phyloP scores from a whole-genome alignment of 345 rosid genomes.

The Salix koriyanagi region DNA sequence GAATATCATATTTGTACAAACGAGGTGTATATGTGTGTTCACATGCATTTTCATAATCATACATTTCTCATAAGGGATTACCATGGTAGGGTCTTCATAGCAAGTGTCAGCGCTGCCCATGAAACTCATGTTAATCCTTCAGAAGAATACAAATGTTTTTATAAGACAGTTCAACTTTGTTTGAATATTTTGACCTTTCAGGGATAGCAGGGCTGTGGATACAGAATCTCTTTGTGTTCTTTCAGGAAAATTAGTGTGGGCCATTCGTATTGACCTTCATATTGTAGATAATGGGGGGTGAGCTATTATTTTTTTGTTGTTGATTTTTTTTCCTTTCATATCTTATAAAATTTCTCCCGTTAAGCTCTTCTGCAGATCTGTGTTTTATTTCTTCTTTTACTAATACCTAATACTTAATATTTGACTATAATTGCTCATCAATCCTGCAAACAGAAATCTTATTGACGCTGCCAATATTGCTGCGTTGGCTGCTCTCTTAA shows the following conservation, averaged over 20 bases:
- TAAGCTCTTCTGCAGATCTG: not conserved
- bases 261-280: constrained; percentile 88
- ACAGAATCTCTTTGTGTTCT: constrained; percentile 90
- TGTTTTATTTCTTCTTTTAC: not conserved
- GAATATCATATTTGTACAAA: not conserved
- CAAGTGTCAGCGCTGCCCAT: not conserved
- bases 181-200: constrained; percentile 34
- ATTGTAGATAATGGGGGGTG: constrained; percentile 98
- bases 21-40: not conserved
- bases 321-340: not conserved
- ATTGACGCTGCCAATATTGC: constrained; percentile 97
- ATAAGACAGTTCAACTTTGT: not conserved
- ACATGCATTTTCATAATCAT: not conserved
- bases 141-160: not conserved
- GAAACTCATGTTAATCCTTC: not conserved
- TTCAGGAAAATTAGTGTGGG: constrained; percentile 92
- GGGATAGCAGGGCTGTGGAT: constrained; percentile 98
- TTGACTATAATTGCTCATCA: not conserved
- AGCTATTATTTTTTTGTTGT: constrained; percentile 5
- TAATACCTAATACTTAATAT: constrained; percentile 11
- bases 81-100: not conserved
- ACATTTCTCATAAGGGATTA: not conserved
- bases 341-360: not conserved
- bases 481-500: constrained; percentile 80
- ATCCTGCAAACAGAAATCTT: constrained; percentile 56